These are phyloP conservation scores for Ceratocystis smalleyi DNA, from an alignment of 2,329 filamentous ascomycete species.

Conservation along the genomic window DNA sequence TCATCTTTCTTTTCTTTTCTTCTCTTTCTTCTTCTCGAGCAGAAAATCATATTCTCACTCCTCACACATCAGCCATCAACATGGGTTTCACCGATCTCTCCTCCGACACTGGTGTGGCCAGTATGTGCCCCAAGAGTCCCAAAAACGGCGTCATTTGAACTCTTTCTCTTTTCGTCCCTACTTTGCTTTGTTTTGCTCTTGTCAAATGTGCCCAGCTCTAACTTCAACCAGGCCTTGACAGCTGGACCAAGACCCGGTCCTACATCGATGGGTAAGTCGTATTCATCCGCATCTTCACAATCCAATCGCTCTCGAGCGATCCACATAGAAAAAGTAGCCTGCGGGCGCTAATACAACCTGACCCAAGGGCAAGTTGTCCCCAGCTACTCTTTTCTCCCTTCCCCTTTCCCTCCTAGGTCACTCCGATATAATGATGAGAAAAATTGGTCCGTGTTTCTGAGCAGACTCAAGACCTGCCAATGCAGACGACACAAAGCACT, in stretches of 20 bases:
- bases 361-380: background rate
- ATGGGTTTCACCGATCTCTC: constrained; percentile 59
- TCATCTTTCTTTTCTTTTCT: constrained; percentile 19
- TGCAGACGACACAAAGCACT: constrained; percentile 58
- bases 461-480: constrained; percentile 79
- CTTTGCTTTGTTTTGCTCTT: constrained; percentile 12
- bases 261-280: constrained; percentile 67
- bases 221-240: constrained; percentile 45
- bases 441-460: constrained; percentile 94
- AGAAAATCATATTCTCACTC: constrained; percentile 17
- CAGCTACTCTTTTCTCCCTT: background rate
- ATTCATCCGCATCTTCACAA: background rate
- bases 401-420: background rate
- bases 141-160: constrained; percentile 18
- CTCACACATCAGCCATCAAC: constrained; percentile 25
- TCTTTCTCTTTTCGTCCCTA: constrained; percentile 13
- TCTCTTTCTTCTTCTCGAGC: constrained; percentile 18
- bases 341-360: background rate
- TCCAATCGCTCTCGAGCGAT: background rate
- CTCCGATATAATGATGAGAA: constrained; percentile 48
- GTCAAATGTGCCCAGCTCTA: constrained; percentile 18
- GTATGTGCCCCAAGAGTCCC: constrained; percentile 24
- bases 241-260: constrained; percentile 58
- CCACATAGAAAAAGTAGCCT: background rate
- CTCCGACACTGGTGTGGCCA: constrained; percentile 45